Evolutionary conservation across 495 filamentous ascomycete genomes (phyloP).

Genomic region (Penicillium paxilli): DNA sequence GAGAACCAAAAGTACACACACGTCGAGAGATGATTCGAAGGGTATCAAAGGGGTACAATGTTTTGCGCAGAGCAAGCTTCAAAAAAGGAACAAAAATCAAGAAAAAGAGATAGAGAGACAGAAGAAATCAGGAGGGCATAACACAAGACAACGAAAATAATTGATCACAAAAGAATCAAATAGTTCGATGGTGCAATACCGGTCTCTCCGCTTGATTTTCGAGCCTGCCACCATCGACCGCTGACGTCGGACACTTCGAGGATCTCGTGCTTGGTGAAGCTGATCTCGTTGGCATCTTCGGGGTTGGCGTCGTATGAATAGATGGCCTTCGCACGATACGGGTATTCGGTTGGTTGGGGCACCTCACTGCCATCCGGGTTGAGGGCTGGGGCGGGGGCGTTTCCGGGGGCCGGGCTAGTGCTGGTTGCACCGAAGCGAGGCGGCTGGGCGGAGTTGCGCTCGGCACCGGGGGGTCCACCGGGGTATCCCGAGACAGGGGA

Average conservation of each 20-base stretch:
- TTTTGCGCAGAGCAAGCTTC: constrained; percentile 27
- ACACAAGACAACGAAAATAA: constrained; percentile 6
- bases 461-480: constrained; percentile 60
- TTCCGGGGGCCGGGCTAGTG: constrained; percentile 26
- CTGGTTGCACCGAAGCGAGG: constrained; percentile 58
- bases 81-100: background rate
- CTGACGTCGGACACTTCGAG: constrained; percentile 96
- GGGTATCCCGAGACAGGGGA: constrained; percentile 83
- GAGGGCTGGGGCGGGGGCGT: constrained; percentile 18
- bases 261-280: constrained; percentile 94
- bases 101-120: constrained; percentile 26
- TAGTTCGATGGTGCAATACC: constrained; percentile 98
- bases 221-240: constrained; percentile 97
- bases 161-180: constrained; percentile 83
- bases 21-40: constrained; percentile 45
- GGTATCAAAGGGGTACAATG: constrained; percentile 45
- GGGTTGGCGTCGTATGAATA: constrained; percentile 99
- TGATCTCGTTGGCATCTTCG: constrained; percentile 97
- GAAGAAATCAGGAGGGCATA: constrained; percentile 23
- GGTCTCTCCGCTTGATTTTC: constrained; percentile 91
- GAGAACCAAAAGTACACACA: constrained; percentile 34
- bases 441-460: constrained; percentile 58
- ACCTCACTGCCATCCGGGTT: constrained; percentile 58
- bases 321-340: constrained; percentile 95
- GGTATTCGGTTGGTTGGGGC: constrained; percentile 85